Evolutionary conservation across 2,329 filamentous ascomycete genomes (phyloP).

Genomic region (Neocatenulostroma microsporum): DNA sequence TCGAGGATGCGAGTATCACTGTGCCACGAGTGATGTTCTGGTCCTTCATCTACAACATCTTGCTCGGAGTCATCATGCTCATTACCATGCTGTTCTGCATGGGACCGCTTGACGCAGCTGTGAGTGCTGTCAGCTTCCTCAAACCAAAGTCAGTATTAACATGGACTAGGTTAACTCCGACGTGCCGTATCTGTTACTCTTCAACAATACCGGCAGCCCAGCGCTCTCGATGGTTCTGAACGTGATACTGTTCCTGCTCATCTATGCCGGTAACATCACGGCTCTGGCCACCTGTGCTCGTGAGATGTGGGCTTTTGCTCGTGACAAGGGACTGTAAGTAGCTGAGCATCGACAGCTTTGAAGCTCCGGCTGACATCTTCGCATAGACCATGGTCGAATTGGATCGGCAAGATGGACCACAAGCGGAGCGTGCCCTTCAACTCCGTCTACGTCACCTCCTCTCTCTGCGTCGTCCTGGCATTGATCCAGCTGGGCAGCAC

Average conservation of each 20-base stretch:
- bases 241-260: slow-evolving; percentile 15
- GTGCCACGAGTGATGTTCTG: slow-evolving; percentile 22
- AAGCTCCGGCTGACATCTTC: too few relatives aligned
- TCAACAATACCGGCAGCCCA: slow-evolving; percentile 19
- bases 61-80: slow-evolving; percentile 15
- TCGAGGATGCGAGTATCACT: slow-evolving; percentile 18
- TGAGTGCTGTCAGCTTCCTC: slow-evolving; percentile 8
- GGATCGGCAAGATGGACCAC: slow-evolving; percentile 19
- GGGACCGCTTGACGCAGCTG: slow-evolving; percentile 20
- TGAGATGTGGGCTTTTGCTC: slow-evolving; percentile 17
- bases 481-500: slow-evolving; percentile 29
- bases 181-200: slow-evolving; percentile 16
- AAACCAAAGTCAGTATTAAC: background rate
- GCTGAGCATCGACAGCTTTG: too few relatives aligned
- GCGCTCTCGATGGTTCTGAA: slow-evolving; percentile 16
- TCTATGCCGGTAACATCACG: slow-evolving; percentile 16
- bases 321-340: slow-evolving; percentile 31
- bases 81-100: slow-evolving; percentile 25
- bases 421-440: slow-evolving; percentile 24
- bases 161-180: slow-evolving; percentile 8
- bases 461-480: slow-evolving; percentile 22
- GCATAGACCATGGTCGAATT: slow-evolving; percentile 26
- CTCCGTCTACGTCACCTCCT: slow-evolving; percentile 23
- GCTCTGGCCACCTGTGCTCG: slow-evolving; percentile 14
- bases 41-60: slow-evolving; percentile 14